These are phyloP conservation scores for Scenedesmus sp. DNA, from an alignment of 163 green algal species.

Conservation along the genomic window DNA sequence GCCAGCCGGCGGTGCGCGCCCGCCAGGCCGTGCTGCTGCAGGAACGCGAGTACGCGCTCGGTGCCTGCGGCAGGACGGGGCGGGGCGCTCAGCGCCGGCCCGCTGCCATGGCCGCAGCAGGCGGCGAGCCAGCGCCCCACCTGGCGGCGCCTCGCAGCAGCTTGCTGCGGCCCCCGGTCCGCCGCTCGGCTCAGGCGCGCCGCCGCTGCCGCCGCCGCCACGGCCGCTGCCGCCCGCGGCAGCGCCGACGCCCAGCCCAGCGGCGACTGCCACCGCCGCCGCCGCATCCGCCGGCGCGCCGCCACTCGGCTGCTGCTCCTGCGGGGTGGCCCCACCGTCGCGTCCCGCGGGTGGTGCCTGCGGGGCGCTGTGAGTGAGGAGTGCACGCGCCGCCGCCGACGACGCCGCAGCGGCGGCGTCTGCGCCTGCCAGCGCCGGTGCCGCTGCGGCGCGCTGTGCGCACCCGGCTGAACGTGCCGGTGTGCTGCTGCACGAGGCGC, in stretches of 20 bases:
- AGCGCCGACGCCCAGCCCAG: too few relatives aligned
- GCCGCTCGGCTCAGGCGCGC: background rate
- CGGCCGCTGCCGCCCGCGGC: too few relatives aligned
- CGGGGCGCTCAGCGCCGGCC: too few relatives aligned
- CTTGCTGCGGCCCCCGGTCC: background rate
- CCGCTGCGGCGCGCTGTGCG: too few relatives aligned
- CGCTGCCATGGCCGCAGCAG: background rate
- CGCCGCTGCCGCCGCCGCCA: background rate
- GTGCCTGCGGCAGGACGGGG: background rate
- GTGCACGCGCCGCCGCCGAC: too few relatives aligned
- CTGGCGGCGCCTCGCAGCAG: background rate
- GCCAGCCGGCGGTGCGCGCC: background rate
- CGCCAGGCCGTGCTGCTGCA: constrained; percentile 17
- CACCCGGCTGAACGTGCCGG: constrained; percentile 5
- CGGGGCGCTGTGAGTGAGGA: background rate
- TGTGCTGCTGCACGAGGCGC: constrained; percentile 24
- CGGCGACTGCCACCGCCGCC: too few relatives aligned
- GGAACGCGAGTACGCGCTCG: constrained; percentile 5
- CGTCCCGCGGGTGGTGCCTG: background rate
- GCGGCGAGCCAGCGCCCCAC: background rate
- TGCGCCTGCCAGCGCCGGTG: too few relatives aligned
- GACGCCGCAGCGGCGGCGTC: too few relatives aligned
- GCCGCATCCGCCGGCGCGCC: background rate
- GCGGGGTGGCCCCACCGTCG: too few relatives aligned
- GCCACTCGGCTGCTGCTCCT: background rate